A percentile compares a stretch with the other conserved stretches of the same genome.
Evolutionary conservation across 208 protist genomes (phyloP).

Genomic region (Leishmania martiniquensis): DNA sequence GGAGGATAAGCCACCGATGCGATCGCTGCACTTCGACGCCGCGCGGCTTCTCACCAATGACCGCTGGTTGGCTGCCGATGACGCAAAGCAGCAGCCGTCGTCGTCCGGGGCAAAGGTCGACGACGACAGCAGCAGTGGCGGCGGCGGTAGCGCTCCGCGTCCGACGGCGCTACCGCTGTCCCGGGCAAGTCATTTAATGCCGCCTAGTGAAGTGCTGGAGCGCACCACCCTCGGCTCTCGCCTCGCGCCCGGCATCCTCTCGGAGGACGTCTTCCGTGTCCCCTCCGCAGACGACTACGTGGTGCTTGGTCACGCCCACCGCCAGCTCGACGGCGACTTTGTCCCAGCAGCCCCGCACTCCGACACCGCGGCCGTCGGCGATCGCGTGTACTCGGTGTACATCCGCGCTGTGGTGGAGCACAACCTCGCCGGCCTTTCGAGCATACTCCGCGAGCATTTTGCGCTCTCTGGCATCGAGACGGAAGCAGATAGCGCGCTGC

Average conservation of each 20-base stretch:
- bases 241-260: constrained; percentile 54
- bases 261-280: constrained; percentile 71
- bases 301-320: constrained; percentile 67
- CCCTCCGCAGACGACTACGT: constrained; percentile 65
- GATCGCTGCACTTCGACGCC: constrained; percentile 73
- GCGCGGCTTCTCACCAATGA: constrained; percentile 69
- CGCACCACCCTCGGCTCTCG: constrained; percentile 65
- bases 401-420: constrained; percentile 66
- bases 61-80: constrained; percentile 35
- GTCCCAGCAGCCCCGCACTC: constrained; percentile 55
- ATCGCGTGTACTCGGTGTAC: constrained; percentile 79
- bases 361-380: constrained; percentile 42
- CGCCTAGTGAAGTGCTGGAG: constrained; percentile 44
- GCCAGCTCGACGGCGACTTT: constrained; percentile 53
- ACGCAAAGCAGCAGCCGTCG: neutral
- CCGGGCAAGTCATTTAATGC: constrained; percentile 9
- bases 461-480: constrained; percentile 64
- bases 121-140: neutral
- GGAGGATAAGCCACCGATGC: constrained; percentile 74
- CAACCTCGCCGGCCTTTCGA: constrained; percentile 59
- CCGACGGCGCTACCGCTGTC: neutral
- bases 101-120: neutral
- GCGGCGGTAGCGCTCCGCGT: neutral
- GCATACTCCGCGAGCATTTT: constrained; percentile 87
- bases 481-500: constrained; percentile 65